Evolutionary conservation across 2,329 filamentous ascomycete genomes (phyloP).

Genomic region (Polychaeton citri): DNA sequence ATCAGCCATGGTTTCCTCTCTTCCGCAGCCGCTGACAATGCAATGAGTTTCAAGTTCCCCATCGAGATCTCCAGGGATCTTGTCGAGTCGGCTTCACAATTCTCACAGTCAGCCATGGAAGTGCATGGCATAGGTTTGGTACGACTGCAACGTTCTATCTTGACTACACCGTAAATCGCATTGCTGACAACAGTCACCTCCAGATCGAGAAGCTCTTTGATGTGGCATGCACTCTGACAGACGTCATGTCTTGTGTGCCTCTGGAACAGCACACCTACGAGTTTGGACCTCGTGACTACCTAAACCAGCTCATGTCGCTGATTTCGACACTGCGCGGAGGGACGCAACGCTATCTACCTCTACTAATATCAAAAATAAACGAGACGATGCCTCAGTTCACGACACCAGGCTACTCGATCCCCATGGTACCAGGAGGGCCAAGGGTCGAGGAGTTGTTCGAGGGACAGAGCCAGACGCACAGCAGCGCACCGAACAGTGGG

Average conservation of each 20-base stretch:
- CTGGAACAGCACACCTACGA: slow-evolving; percentile 45
- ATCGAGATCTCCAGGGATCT: slow-evolving; percentile 49
- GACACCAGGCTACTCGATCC: slow-evolving; percentile 14
- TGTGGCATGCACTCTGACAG: slow-evolving; percentile 57
- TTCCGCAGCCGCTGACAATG: slow-evolving; percentile 42
- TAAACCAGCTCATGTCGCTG: slow-evolving; percentile 54
- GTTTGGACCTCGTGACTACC: slow-evolving; percentile 57
- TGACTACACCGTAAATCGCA: no score
- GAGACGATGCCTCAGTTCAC: slow-evolving; percentile 32
- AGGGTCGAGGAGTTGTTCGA: slow-evolving; percentile 18
- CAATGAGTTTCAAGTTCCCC: slow-evolving; percentile 49
- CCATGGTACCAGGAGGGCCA: slow-evolving; percentile 8
- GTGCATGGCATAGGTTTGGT: slow-evolving; percentile 62
- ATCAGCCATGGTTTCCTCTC: slow-evolving; percentile 53
- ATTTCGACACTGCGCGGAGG: slow-evolving; percentile 60
- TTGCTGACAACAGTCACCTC: slow-evolving; percentile 5
- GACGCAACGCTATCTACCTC: slow-evolving; percentile 61
- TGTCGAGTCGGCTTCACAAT: slow-evolving; percentile 51
- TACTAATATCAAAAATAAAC: slow-evolving; percentile 62
- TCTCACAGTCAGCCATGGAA: slow-evolving; percentile 61
- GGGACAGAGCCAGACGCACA: slow-evolving; percentile 9
- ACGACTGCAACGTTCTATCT: slow-evolving; percentile 20
- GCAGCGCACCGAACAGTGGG: slow-evolving; percentile 14
- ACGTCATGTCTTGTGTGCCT: slow-evolving; percentile 53
- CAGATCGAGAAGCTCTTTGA: slow-evolving; percentile 72